Base-by-base conservation (phyloP, 306 rosid species). In the Corylus avellana region DNA sequence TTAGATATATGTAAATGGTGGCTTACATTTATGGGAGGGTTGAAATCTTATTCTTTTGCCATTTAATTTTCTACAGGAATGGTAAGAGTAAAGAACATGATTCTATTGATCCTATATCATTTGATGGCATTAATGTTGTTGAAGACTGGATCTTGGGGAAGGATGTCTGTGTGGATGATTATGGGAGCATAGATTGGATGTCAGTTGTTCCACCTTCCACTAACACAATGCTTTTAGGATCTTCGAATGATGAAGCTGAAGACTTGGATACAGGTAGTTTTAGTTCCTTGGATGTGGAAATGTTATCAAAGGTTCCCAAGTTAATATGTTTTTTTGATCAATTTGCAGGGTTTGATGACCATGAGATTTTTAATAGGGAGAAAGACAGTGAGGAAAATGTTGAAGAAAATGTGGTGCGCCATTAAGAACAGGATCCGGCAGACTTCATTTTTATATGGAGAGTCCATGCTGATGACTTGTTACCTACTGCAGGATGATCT, bases 291-390 rank as follows among this genome's bases (percentile, higher is more conserved):
- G 73, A 66, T 78, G 62, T 29, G 73, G 70, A 76, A 83, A 76
- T 68, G 61, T 53, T 51, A 25, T 20, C 16, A 67, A 61, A 55
- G 59, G 69, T n/a, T 12, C 63, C 61, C 32, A 66, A 35, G 74
- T 57, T 32, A 61, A 80, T 78, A 78, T 63, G 56, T 83, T 84
- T 75, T 44, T 35, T 62, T 71, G 42, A 51, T 49, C 79, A 80
- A 53, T 67, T 70, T 84, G 85, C 83, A 94, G 98, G 94, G 72
- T 94, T 89, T 78, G 89, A 92, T 80, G 98, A 94, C 77, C 66
- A 64, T 67, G 97, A 92, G 83, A 88, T 92, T 79, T 87, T 91
- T 82, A 73, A 76, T 48, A 64, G 73, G 66, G 80, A 14, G 50
- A 89, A 89, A 83, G 91, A 89, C n/a, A 75, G 77, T 1, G 97